A percentile compares a stretch with the other conserved stretches of the same genome.
phyloP scores from a whole-genome alignment of 148 eudicot species.

The Heliosperma pusillum region DNA sequence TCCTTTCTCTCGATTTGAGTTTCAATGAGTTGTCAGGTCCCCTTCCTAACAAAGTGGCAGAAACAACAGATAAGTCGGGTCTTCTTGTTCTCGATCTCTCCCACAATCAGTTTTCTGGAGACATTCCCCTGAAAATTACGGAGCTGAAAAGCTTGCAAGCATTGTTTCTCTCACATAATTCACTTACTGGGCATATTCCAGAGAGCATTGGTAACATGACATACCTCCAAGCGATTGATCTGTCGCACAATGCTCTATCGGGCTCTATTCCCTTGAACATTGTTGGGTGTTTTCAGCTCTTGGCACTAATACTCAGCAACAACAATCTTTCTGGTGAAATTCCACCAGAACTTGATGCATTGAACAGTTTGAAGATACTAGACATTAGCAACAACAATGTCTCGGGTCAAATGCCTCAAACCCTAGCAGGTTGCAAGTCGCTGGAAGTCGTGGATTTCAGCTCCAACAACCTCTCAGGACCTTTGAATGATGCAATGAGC shows the following conservation, averaged over 20 bases:
- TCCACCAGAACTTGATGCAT: constrained; percentile 87
- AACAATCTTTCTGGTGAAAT: constrained; percentile 87
- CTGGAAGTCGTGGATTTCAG: constrained; percentile 90
- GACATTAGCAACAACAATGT: constrained; percentile 75
- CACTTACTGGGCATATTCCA: constrained; percentile 68
- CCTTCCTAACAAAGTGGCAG: constrained; percentile 58
- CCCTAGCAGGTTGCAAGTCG: constrained; percentile 94
- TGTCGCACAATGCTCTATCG: constrained; percentile 68
- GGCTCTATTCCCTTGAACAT: constrained; percentile 85
- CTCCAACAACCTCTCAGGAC: constrained; percentile 77
- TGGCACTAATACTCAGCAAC: constrained; percentile 68
- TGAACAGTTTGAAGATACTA: constrained; percentile 78
- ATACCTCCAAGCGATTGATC: constrained; percentile 91
- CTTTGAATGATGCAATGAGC: constrained; percentile 69
- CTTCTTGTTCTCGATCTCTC: constrained; percentile 83
- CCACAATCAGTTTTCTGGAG: constrained; percentile 76
- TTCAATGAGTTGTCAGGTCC: constrained; percentile 64
- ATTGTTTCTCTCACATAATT: constrained; percentile 74
- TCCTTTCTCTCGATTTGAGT: constrained; percentile 75
- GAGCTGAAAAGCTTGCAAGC: constrained; percentile 81
- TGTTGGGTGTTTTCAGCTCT: constrained; percentile 90
- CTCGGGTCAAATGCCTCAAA: constrained; percentile 86
- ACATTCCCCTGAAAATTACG: constrained; percentile 57
- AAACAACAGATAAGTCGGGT: constrained; percentile 57
- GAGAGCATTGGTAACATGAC: constrained; percentile 84